Evolutionary conservation across 1,284 basidiomycete genomes (phyloP).

Genomic region (Cryptococcus sp.): DNA sequence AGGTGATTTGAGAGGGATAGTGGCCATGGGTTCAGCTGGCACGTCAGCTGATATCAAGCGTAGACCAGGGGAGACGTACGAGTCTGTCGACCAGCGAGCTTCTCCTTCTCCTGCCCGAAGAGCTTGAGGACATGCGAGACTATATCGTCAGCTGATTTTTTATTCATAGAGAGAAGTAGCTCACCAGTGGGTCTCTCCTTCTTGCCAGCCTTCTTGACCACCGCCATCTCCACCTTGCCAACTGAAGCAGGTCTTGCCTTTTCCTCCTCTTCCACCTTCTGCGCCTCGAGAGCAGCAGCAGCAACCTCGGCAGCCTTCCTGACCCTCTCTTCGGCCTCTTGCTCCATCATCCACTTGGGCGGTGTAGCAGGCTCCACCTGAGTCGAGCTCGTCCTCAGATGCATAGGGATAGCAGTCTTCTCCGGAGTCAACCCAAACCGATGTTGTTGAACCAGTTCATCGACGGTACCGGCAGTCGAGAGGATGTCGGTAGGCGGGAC

Average conservation of each 20-base stretch:
- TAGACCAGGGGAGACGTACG: conserved; percentile 12
- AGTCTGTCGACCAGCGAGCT: conserved; percentile 13
- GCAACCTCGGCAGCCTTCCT: conserved; percentile 11
- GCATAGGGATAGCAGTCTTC: conserved; percentile 21
- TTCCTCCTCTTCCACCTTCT: not conserved
- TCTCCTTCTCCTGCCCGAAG: conserved; percentile 22
- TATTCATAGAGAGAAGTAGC: conserved; percentile 1
- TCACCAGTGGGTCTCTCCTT: conserved; percentile 33
- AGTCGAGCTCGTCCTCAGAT: conserved; percentile 24
- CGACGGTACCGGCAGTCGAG: not conserved
- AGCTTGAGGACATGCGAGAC: conserved; percentile 32
- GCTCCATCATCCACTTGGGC: conserved; percentile 30
- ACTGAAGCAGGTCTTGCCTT: conserved; percentile 1
- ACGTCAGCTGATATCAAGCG: not conserved
- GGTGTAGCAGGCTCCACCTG: conserved; percentile 39
- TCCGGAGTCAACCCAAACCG: conserved; percentile 28
- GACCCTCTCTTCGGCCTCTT: conserved; percentile 33
- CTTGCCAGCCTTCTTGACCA: conserved; percentile 10
- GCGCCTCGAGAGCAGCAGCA: conserved; percentile 11
- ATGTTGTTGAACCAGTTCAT: conserved; percentile 7
- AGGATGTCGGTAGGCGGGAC: not conserved
- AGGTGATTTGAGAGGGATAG: conserved; percentile 27
- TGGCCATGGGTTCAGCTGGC: conserved; percentile 21
- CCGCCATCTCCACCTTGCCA: conserved; percentile 1
- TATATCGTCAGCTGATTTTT: conserved; percentile 1